Conservation (phyloP, 306 rosid species). For the Sindora glabra region DNA sequence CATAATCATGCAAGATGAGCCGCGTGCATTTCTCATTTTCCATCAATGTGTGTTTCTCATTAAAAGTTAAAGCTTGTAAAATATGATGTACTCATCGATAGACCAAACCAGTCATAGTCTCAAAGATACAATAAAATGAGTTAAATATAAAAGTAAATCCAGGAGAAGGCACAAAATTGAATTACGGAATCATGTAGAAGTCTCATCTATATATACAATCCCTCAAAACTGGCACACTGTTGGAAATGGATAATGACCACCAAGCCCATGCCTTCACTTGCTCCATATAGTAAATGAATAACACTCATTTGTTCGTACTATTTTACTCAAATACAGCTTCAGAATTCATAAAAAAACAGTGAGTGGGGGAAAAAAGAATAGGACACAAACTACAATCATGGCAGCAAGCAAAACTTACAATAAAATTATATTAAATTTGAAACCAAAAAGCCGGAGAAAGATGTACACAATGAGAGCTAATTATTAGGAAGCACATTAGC, state of each 20-base stretch:
- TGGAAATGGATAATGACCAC: background rate
- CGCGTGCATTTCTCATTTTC: no score
- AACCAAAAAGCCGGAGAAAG: constrained; percentile 7
- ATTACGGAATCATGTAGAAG: background rate
- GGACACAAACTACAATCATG: background rate
- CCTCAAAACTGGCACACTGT: background rate
- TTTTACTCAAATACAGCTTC: background rate
- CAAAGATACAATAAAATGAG: no score
- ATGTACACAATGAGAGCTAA: background rate
- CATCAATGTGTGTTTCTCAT: no score
- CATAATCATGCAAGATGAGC: no score
- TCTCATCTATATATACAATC: background rate
- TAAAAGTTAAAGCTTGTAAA: no score
- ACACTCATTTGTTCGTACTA: background rate
- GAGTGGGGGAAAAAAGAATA: no score
- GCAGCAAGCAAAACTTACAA: background rate
- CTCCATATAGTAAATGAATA: background rate
- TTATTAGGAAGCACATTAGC: constrained; percentile 11
- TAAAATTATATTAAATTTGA: background rate
- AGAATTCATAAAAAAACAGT: background rate
- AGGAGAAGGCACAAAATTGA: background rate
- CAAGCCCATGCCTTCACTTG: background rate
- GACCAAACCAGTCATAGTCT: background rate
- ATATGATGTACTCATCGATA: constrained; percentile 10
- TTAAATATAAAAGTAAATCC: no score